phyloP scores from a whole-genome alignment of 768 basidiomycete genomes.

The Leucocoprinus leucothites region DNA sequence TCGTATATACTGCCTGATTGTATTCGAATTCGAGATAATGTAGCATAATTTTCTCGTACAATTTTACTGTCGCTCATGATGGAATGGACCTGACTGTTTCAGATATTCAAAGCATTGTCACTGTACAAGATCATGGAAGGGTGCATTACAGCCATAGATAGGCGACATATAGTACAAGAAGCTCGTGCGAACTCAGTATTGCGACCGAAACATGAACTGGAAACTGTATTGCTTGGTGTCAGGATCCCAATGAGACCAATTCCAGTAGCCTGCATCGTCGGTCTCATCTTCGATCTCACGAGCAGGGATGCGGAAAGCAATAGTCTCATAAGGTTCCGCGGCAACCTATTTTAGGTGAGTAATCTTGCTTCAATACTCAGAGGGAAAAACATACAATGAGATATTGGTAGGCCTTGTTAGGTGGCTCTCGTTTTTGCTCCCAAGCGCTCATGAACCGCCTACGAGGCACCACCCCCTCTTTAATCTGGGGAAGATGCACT shows the following conservation, averaged over 20 bases:
- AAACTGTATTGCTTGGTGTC: conserved; percentile 98
- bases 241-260: conserved; percentile 99
- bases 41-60: not conserved
- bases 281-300: conserved; percentile 95
- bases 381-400: conserved; percentile 69
- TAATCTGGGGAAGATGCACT: conserved; percentile 93
- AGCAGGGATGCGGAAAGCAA: conserved; percentile 98
- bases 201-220: conserved; percentile 91
- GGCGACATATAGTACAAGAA: not conserved
- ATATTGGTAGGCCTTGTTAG: conserved; percentile 96
- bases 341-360: conserved; percentile 67
- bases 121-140: too few relatives aligned
- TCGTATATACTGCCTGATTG: conserved; percentile 12
- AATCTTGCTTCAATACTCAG: conserved; percentile 11
- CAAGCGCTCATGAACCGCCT: conserved; percentile 96
- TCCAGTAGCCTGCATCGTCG: conserved; percentile 87
- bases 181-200: conserved; percentile 27
- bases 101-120: too few relatives aligned
- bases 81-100: too few relatives aligned
- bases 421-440: conserved; percentile 94
- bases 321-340: conserved; percentile 98
- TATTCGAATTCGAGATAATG: too few relatives aligned
- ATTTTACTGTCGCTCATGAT: not conserved
- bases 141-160: conserved; percentile 7
- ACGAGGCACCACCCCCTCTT: conserved; percentile 77